Percentiles rank a stretch among this genome's conserved stretches.
phyloP scores from a whole-genome alignment of 306 rosid species.

The Prunus mira region DNA sequence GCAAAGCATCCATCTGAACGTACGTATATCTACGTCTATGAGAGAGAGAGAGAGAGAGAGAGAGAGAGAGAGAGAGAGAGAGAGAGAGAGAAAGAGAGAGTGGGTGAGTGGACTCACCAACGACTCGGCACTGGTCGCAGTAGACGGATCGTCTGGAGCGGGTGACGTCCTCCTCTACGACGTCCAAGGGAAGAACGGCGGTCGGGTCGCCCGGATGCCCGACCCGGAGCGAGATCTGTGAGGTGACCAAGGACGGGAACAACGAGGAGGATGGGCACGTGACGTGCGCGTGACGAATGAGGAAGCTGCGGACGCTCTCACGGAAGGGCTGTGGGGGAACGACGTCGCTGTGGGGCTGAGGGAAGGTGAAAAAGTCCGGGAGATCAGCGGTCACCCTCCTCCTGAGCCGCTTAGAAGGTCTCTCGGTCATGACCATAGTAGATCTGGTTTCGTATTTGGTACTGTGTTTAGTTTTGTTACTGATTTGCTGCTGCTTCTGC shows the following conservation, averaged over 20 bases:
- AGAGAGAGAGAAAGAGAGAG: neutral
- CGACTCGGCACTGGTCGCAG: slow-evolving; percentile 41
- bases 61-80: neutral
- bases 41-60: neutral
- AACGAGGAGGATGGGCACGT: slow-evolving; percentile 19
- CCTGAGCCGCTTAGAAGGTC: slow-evolving; percentile 19
- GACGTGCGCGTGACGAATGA: slow-evolving; percentile 26
- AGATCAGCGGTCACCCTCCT: slow-evolving; percentile 19
- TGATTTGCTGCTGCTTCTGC: neutral
- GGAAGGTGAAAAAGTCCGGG: slow-evolving; percentile 29
- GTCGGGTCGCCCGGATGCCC: neutral
- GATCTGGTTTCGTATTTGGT: slow-evolving; percentile 1
- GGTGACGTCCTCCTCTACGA: slow-evolving; percentile 42
- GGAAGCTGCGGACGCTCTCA: slow-evolving; percentile 17
- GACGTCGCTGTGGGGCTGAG: neutral
- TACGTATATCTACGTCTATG: too few relatives aligned
- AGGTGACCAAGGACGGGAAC: slow-evolving; percentile 19
- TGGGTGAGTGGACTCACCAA: slow-evolving; percentile 21
- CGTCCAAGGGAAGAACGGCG: slow-evolving; percentile 14
- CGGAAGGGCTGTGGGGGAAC: slow-evolving; percentile 17
- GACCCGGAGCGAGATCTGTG: slow-evolving; percentile 20
- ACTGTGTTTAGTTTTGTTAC: neutral
- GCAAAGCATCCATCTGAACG: too few relatives aligned
- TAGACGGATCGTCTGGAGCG: slow-evolving; percentile 28
- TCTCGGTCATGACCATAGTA: slow-evolving; percentile 22